Conservation (phyloP, 495 filamentous ascomycete species). For the Geopyxis carbonaria region DNA sequence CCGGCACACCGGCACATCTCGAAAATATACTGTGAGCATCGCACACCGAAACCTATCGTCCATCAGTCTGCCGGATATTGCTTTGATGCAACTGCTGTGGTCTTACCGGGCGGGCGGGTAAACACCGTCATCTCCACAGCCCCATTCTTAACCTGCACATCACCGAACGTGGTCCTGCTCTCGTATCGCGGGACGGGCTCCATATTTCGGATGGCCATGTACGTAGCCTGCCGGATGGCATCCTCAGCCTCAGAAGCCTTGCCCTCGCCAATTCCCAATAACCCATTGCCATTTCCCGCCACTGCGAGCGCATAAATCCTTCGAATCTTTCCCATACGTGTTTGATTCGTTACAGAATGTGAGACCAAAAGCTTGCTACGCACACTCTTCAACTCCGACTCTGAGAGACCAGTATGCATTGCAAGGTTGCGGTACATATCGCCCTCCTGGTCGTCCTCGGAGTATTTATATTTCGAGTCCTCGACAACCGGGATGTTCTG, state of each 20-base stretch:
- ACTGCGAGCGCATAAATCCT: constrained; percentile 53
- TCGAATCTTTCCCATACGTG: constrained; percentile 79
- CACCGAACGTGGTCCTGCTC: constrained; percentile 74
- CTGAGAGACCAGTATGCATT: constrained; percentile 47
- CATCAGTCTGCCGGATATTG: constrained; percentile 1
- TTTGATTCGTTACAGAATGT: constrained; percentile 75
- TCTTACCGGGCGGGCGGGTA: constrained; percentile 71
- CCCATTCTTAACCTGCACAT: constrained; percentile 67
- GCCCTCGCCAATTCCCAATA: constrained; percentile 75
- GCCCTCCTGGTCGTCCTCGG: constrained; percentile 32
- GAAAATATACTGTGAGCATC: constrained; percentile 77
- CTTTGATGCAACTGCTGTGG: not conserved
- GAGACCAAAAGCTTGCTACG: constrained; percentile 47
- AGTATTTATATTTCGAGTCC: constrained; percentile 16
- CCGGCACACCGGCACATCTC: constrained; percentile 75
- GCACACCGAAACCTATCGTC: constrained; percentile 65
- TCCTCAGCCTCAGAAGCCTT: constrained; percentile 58
- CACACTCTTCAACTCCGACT: constrained; percentile 37
- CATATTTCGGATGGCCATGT: constrained; percentile 71
- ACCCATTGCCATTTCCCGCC: constrained; percentile 68
- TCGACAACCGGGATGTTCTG: constrained; percentile 26
- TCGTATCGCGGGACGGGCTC: constrained; percentile 77
- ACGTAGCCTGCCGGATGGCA: constrained; percentile 46
- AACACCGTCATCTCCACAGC: constrained; percentile 64
- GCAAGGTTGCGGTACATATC: constrained; percentile 17